Conservation (phyloP, 192 early-diverging fungal genomes). For the Coemansia sp. region DNA sequence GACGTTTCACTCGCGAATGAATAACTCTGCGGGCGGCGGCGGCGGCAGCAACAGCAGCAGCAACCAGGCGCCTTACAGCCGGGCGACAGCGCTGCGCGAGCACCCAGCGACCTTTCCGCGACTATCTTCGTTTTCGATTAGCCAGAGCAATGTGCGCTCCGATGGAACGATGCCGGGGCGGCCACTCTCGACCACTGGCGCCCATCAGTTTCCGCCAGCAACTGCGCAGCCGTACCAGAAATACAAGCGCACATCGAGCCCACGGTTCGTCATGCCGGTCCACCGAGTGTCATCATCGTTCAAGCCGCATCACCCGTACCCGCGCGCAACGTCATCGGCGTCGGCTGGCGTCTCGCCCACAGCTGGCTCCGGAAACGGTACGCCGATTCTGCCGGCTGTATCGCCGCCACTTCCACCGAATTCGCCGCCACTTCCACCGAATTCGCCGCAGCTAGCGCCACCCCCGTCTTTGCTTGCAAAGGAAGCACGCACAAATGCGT, state of each 20-base stretch:
- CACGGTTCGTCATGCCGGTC: slow-evolving; percentile 38
- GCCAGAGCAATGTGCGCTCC: slow-evolving; percentile 51
- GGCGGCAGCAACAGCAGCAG: neutral
- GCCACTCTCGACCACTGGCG: slow-evolving; percentile 1
- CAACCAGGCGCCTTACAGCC: neutral
- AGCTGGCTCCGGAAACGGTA: neutral
- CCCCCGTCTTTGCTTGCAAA: neutral
- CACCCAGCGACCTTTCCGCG: slow-evolving; percentile 41
- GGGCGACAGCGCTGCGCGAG: slow-evolving; percentile 14
- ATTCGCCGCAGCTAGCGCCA: neutral
- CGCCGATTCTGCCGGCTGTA: neutral
- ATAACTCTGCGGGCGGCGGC: neutral
- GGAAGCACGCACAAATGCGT: neutral
- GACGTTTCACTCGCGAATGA: neutral
- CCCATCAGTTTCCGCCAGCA: neutral
- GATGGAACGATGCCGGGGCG: slow-evolving; percentile 17
- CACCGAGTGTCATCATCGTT: slow-evolving; percentile 24
- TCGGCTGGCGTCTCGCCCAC: neutral
- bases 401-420: neutral
- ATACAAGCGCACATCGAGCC: slow-evolving; percentile 6
- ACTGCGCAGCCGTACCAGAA: neutral
- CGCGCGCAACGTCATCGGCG: slow-evolving; percentile 2
- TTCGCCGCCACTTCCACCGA: neutral
- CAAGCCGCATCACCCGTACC: slow-evolving; percentile 11
- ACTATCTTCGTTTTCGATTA: slow-evolving; percentile 54